phyloP scores from a whole-genome alignment of 2,329 filamentous ascomycete genomes.

The Bipolaris sorokiniana region DNA sequence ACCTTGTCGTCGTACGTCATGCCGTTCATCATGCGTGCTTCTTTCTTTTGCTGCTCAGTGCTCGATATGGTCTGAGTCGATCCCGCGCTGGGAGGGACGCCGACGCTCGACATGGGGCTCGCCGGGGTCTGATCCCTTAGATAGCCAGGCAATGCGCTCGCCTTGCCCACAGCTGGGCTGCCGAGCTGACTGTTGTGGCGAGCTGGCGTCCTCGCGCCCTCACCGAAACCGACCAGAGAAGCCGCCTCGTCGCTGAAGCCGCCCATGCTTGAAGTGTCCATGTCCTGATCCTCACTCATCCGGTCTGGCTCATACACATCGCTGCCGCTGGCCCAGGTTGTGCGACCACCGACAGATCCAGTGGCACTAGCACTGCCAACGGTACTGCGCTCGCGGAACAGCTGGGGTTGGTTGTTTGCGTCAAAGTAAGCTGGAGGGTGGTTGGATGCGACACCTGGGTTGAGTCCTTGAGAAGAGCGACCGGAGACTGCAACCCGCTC shows the following conservation, averaged over 20 bases:
- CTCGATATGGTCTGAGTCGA: slow-evolving; percentile 40
- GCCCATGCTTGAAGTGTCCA: slow-evolving; percentile 68
- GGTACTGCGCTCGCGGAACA: slow-evolving; percentile 80
- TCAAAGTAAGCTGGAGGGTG: slow-evolving; percentile 75
- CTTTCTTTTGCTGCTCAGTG: slow-evolving; percentile 46
- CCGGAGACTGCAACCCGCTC: slow-evolving; percentile 83
- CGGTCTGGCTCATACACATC: slow-evolving; percentile 69
- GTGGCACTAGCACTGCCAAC: slow-evolving; percentile 91
- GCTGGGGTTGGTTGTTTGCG: slow-evolving; percentile 66
- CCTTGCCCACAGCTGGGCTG: slow-evolving; percentile 70
- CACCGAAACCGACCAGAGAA: slow-evolving; percentile 88
- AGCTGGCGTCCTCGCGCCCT: slow-evolving; percentile 72
- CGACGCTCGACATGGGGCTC: slow-evolving; percentile 43
- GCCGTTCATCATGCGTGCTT: slow-evolving; percentile 54
- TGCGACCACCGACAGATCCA: slow-evolving; percentile 72
- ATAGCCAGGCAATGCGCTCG: slow-evolving; percentile 43
- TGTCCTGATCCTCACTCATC: slow-evolving; percentile 70
- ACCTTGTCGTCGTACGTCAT: slow-evolving; percentile 53
- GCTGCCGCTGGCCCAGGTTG: slow-evolving; percentile 71
- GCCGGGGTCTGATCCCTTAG: slow-evolving; percentile 40
- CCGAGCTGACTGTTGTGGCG: slow-evolving; percentile 71
- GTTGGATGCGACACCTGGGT: slow-evolving; percentile 53
- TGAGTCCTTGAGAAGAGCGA: slow-evolving; percentile 54
- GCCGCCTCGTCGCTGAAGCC: slow-evolving; percentile 86
- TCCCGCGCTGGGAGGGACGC: slow-evolving; percentile 14